Evolutionary conservation across 768 basidiomycete species (phyloP).

Genomic region (Serendipita sp.): DNA sequence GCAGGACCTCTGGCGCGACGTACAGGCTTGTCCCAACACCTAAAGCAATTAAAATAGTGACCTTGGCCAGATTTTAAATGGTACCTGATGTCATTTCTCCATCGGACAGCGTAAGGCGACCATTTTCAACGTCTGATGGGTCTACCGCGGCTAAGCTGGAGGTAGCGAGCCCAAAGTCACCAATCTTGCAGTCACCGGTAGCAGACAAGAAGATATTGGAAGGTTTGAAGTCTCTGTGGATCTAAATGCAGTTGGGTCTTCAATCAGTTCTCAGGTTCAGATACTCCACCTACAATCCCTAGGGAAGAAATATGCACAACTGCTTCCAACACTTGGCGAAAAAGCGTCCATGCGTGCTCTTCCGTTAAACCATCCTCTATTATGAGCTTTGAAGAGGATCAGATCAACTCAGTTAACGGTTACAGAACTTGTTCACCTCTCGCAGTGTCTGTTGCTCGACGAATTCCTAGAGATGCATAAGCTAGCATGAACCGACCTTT

Average conservation of each 20-base stretch:
- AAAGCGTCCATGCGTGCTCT: conserved; percentile 77
- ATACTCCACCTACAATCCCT: conserved; percentile 49
- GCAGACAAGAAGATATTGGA: conserved; percentile 93
- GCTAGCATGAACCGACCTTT: conserved; percentile 8
- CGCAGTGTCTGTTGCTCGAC: conserved; percentile 80
- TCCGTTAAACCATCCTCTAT: conserved; percentile 69
- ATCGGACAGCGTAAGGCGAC: conserved; percentile 23
- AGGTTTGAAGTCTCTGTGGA: conserved; percentile 64
- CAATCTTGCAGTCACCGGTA: conserved; percentile 79
- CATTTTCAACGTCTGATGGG: conserved; percentile 41
- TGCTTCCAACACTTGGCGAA: conserved; percentile 80
- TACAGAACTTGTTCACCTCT: conserved; percentile 34
- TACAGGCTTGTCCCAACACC: conserved; percentile 86
- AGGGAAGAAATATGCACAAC: conserved; percentile 76
- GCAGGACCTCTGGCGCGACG: conserved; percentile 82
- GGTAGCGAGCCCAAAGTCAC: conserved; percentile 86
- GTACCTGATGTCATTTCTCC: conserved; percentile 62
- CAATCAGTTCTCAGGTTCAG: background rate
- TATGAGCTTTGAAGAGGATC: conserved; percentile 21
- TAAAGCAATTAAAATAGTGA: conserved; percentile 14
- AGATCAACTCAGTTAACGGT: background rate
- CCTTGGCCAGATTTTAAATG: conserved; percentile 8
- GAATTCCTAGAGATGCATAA: conserved; percentile 42
- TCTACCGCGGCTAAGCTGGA: conserved; percentile 66
- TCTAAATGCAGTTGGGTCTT: conserved; percentile 3